Percentiles rank a stretch among this genome's conserved stretches.
These are phyloP conservation scores for Chamaecrista fasciculata DNA, from an alignment of 306 rosid species.

Conservation along the genomic window DNA sequence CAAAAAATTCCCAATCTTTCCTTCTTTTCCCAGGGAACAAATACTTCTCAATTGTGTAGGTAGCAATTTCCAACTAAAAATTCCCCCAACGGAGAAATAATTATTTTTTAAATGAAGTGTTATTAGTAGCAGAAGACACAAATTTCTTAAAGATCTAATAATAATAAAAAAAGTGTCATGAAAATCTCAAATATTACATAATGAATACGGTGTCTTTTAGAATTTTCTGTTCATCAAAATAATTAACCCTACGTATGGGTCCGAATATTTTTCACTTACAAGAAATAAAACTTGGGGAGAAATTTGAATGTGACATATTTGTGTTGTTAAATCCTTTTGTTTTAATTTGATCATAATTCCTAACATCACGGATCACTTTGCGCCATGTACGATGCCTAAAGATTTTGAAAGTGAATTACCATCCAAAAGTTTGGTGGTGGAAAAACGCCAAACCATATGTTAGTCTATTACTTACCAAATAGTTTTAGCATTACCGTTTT, in stretches of 20 bases:
- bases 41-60: background rate
- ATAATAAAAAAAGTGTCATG: no score
- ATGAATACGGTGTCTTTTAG: background rate
- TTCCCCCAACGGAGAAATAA: background rate
- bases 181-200: no score
- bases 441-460: no score
- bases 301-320: background rate
- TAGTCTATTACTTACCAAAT: background rate
- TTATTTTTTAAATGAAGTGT: background rate
- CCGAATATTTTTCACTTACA: no score
- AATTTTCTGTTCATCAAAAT: no score
- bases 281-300: no score
- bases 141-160: background rate
- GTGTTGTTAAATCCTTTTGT: background rate
- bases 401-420: background rate
- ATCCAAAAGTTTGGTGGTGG: background rate
- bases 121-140: background rate
- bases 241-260: no score
- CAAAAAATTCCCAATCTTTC: no score
- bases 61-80: background rate
- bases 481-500: background rate
- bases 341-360: background rate
- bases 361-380: conserved; percentile 14
- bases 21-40: no score
- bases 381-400: conserved; percentile 2